Evolutionary conservation across 331 rosid genomes (phyloP).

Genomic region (Malus hybrid): DNA sequence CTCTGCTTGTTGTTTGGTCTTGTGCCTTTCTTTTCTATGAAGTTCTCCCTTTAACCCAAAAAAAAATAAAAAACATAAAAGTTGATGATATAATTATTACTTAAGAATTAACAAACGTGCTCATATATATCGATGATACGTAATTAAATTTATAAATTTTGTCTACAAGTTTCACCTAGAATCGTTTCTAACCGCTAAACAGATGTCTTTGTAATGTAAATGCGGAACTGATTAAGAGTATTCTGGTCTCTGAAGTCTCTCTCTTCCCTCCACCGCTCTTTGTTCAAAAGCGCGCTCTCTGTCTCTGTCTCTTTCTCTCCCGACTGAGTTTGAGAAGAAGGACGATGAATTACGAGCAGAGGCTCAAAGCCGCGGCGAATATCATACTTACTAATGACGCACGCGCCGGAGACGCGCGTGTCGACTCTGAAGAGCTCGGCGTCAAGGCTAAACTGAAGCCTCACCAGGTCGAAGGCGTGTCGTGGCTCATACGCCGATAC

Average conservation of each 20-base stretch:
- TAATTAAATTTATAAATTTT: too few relatives aligned
- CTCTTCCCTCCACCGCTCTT: too few relatives aligned
- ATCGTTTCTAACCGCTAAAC: too few relatives aligned
- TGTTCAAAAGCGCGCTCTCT: neutral
- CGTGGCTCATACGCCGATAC: slow-evolving; percentile 75
- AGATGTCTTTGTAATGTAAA: neutral
- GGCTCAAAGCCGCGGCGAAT: slow-evolving; percentile 53
- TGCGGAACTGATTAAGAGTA: neutral
- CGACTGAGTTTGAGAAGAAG: neutral
- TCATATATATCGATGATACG: accelerated
- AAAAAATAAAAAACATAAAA: too few relatives aligned
- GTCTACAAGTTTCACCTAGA: too few relatives aligned
- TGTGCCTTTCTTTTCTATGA: too few relatives aligned
- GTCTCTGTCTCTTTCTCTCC: neutral
- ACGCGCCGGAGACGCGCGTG: slow-evolving; percentile 24
- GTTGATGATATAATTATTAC: too few relatives aligned
- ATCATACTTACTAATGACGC: slow-evolving; percentile 33
- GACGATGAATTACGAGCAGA: slow-evolving; percentile 45
- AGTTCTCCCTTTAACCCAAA: too few relatives aligned
- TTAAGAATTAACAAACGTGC: too few relatives aligned
- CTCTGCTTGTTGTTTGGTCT: too few relatives aligned
- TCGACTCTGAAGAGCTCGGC: slow-evolving; percentile 37
- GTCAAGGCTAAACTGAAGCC: slow-evolving; percentile 71
- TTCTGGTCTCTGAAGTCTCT: neutral
- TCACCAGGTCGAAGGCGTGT: slow-evolving; percentile 81